A percentile compares a stretch with the other conserved stretches of the same genome.
These are phyloP conservation scores for Trichothecium sympodiale DNA, from an alignment of 2,329 filamentous ascomycete genomes.

Conservation along the genomic window DNA sequence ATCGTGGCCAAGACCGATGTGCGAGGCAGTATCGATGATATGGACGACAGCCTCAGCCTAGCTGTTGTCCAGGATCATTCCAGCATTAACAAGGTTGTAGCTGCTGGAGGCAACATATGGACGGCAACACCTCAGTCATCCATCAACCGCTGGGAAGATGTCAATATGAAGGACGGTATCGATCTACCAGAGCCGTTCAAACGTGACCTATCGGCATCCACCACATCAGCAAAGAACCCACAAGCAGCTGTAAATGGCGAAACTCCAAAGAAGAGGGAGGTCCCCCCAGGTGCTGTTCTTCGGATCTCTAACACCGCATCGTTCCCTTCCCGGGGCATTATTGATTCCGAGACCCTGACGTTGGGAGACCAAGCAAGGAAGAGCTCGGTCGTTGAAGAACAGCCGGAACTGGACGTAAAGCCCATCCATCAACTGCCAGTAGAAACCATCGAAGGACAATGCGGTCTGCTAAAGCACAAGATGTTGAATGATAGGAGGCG, in stretches of 20 bases:
- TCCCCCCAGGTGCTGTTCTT: constrained; percentile 68
- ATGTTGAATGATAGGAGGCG: constrained; percentile 83
- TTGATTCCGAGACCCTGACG: constrained; percentile 39
- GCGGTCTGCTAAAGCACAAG: constrained; percentile 87
- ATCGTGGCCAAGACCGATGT: constrained; percentile 95
- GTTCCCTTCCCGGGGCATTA: constrained; percentile 49
- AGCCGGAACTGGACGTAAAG: constrained; percentile 26
- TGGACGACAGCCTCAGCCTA: constrained; percentile 81
- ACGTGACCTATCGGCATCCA: constrained; percentile 35
- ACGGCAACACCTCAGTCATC: constrained; percentile 83
- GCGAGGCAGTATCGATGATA: constrained; percentile 49
- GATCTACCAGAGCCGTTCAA: constrained; percentile 47
- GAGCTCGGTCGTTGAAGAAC: constrained; percentile 17
- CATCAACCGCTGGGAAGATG: constrained; percentile 82
- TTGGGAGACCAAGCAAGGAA: constrained; percentile 26
- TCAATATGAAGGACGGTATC: constrained; percentile 67
- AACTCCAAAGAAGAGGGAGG: constrained; percentile 41
- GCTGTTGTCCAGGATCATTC: constrained; percentile 90
- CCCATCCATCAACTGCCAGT: constrained; percentile 59
- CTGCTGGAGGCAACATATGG: constrained; percentile 72
- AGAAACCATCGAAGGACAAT: constrained; percentile 87
- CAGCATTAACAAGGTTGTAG: constrained; percentile 58
- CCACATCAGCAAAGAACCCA: constrained; percentile 24
- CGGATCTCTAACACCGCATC: constrained; percentile 74
- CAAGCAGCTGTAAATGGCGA: constrained; percentile 14